Percentiles rank a stretch among this genome's conserved stretches.
Conservation (phyloP, 139 green algal species). For the Ettlia oleoabundans region DNA sequence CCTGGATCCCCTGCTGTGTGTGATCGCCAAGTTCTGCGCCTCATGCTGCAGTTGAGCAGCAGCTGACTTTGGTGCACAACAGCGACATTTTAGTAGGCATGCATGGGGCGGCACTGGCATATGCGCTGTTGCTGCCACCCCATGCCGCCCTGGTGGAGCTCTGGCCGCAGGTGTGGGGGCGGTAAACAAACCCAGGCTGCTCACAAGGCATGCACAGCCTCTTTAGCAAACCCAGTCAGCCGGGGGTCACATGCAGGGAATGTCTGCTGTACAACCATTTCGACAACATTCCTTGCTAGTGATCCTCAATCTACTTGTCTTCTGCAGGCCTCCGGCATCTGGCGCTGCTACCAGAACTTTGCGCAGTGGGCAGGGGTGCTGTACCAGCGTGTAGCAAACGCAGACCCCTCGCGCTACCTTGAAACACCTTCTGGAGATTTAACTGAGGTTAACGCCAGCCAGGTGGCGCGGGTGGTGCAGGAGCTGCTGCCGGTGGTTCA, state of each 20-base stretch:
- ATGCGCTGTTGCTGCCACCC: slow-evolving; percentile 76
- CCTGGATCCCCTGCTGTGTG: neutral
- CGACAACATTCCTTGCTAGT: too few relatives aligned
- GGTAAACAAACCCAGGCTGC: too few relatives aligned
- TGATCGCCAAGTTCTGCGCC: neutral
- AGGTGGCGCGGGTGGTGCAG: neutral
- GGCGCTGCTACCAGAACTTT: slow-evolving; percentile 38
- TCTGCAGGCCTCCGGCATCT: slow-evolving; percentile 31
- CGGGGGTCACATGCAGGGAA: too few relatives aligned
- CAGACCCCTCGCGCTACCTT: slow-evolving; percentile 1
- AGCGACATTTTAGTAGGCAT: slow-evolving; percentile 77
- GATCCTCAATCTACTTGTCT: too few relatives aligned
- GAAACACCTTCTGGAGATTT: neutral
- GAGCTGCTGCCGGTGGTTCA: slow-evolving; percentile 26
- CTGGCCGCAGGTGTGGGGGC: slow-evolving; percentile 22
- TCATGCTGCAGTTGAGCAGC: slow-evolving; percentile 58
- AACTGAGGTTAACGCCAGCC: slow-evolving; percentile 13
- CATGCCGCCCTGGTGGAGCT: slow-evolving; percentile 80
- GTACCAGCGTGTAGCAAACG: slow-evolving; percentile 28
- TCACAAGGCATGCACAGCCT: neutral
- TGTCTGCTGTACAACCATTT: too few relatives aligned
- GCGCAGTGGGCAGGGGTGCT: slow-evolving; percentile 24
- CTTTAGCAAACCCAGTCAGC: too few relatives aligned
- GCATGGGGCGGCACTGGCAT: slow-evolving; percentile 84
- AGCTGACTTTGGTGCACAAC: slow-evolving; percentile 70